Base-by-base conservation (phyloP, 306 rosid species). In the Arachis stenosperma region DNA sequence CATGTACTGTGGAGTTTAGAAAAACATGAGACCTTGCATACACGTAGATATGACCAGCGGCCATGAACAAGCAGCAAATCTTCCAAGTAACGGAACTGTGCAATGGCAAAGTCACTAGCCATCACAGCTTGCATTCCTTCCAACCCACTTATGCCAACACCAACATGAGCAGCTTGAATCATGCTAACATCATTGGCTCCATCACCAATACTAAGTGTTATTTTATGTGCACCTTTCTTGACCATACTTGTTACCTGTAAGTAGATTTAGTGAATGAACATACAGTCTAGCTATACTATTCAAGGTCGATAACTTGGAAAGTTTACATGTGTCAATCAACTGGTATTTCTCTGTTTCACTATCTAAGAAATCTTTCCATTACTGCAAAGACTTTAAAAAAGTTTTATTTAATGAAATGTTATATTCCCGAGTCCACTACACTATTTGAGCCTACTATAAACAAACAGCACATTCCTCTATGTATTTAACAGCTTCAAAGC, bases 91-190 rank as follows among this genome's bases (percentile, higher is more conserved):
- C 96, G 97, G 72, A 94, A 94, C 81, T 94, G 98, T 57, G 98
- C 96, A 80, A 94, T 89, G 52, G 98, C 97, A 80, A 94, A 94
- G 85, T 94, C 98, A 78, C 98, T 94, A 52, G 98, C 98, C 98
- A 94, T 94, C 80, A 94, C 98, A 69, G 98, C 98, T 78, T 94
- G 98, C 98, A 94, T 94, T 64, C 98, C 98, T 77, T 94, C 98
- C 86, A 88, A 74, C 68, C 98, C 98, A 83, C 97, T 91, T 78
- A 94, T 91, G 63, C 98, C 98, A 82, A 94, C 73, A 41, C 98
- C 98, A 81, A 94, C 96, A 78, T 94, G 98, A 81, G 98, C 96
- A 76, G 98, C 98, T 88, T 93, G 97, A 86, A 93, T 93, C 98
- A 93, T 93, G 86, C 98, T 93, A 62, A 93, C 98, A 84, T 93